Evolutionary conservation across 441 rosid species (phyloP).

Genomic region (Aleurites moluccanus): DNA sequence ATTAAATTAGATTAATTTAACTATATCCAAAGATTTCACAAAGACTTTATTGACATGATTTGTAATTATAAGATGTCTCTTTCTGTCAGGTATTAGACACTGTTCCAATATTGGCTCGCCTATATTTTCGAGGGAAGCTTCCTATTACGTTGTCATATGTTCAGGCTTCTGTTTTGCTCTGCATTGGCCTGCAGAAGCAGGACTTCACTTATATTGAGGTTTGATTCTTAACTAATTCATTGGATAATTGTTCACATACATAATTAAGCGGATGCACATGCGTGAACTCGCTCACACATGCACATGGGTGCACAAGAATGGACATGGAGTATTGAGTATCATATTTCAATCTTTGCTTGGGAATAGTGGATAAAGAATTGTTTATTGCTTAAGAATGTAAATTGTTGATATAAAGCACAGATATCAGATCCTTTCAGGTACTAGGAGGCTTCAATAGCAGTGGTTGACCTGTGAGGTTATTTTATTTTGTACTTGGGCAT

Average conservation of each 20-base stretch:
- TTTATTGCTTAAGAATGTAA: neutral
- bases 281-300: neutral
- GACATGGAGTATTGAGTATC: neutral
- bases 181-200: conserved; percentile 80
- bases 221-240: conserved; percentile 25
- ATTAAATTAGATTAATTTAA: neutral
- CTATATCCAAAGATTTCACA: neutral
- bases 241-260: neutral
- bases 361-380: neutral
- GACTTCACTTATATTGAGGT: conserved; percentile 74
- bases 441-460: neutral
- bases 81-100: conserved; percentile 61
- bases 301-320: neutral
- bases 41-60: neutral
- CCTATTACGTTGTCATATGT: conserved; percentile 72
- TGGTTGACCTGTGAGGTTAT: neutral
- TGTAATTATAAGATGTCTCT: neutral
- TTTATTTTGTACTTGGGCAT: conserved; percentile 8
- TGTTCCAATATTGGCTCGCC: conserved; percentile 64
- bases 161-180: conserved; percentile 84
- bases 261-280: neutral
- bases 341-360: neutral
- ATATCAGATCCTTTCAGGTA: neutral
- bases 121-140: conserved; percentile 82
- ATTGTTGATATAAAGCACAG: no score